Evolutionary conservation across 148 eudicot genomes (phyloP).

Genomic region (Gaultheria prostrata): DNA sequence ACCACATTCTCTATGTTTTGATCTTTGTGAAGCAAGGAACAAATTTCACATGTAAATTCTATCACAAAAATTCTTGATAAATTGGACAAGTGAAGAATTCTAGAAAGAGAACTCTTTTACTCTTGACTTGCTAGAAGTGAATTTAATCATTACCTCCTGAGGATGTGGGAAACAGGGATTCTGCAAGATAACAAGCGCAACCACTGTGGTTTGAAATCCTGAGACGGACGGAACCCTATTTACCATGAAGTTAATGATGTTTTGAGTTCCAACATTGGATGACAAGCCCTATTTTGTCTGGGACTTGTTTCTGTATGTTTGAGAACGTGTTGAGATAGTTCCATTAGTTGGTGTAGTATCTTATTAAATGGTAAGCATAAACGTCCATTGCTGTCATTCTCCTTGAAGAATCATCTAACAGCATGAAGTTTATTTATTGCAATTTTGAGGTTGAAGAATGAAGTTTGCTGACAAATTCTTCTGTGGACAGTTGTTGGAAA

Average conservation of each 20-base stretch:
- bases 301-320: background rate
- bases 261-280: background rate
- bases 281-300: background rate
- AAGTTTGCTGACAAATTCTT: slow-evolving; percentile 9
- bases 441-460: background rate
- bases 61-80: too few relatives aligned
- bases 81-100: too few relatives aligned
- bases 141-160: background rate
- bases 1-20: background rate
- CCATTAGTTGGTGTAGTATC: background rate
- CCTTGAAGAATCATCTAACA: background rate
- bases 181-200: background rate
- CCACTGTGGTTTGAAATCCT: background rate
- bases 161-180: background rate
- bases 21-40: background rate
- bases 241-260: background rate
- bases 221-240: background rate
- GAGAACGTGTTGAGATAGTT: background rate
- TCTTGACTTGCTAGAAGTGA: background rate
- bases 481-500: slow-evolving; percentile 57
- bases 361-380: background rate
- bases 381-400: background rate
- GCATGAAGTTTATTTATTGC: background rate
- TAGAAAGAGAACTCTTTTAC: too few relatives aligned
- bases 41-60: too few relatives aligned